Evolutionary conservation across 2,329 filamentous ascomycete species (phyloP), one percentile per base, ranked within the genome.

Genomic region (Colletotrichum sp.): DNA sequence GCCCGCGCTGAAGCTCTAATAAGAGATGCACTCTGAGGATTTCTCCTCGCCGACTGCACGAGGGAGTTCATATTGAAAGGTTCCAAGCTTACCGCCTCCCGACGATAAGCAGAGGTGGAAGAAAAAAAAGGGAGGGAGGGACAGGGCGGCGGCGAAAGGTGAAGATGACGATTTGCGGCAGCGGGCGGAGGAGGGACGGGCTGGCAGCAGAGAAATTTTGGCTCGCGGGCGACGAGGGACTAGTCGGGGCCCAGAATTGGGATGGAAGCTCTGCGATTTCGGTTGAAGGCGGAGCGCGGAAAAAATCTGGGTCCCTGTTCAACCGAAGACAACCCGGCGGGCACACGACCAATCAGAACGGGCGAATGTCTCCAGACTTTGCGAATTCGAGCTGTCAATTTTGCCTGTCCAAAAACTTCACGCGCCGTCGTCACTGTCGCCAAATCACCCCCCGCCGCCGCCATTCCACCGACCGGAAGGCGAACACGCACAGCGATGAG

Each of bases 31-130:
- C 81, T 81, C 75, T 86, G 82, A 77, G 86, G 81, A 76, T 83
- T 82, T 80, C 85, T 83, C 84, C 86, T 84, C 80, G 85, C 77
- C 72, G 80, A 76, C 73, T 82, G 80, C 71, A 84, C 81, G 71
- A 88, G 78, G 72, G 85, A 84, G 78, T 84, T 86, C 88, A 89
- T 90, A 64, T 79, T 86, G 79, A 75, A 61, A 70, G 73, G 8
- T 24, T 43, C 38, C 54, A 66, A 74, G 72, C 75, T 61, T 65
- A 69, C 69, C 78, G 77, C 79, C 79, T 79, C 80, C 80, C 77
- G 78, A 80, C 77, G 77, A 76, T 76, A 71, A 75, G 78, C 77
- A 77, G 76, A 78, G 76, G n/a, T 15, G 15, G 33, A 38, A 33
- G 16, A 31, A 31, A 12, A 18, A 36, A 38, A 51, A 9, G 6